Conservation (phyloP, 345 rosid species). For the Cardamine resedifolia region DNA sequence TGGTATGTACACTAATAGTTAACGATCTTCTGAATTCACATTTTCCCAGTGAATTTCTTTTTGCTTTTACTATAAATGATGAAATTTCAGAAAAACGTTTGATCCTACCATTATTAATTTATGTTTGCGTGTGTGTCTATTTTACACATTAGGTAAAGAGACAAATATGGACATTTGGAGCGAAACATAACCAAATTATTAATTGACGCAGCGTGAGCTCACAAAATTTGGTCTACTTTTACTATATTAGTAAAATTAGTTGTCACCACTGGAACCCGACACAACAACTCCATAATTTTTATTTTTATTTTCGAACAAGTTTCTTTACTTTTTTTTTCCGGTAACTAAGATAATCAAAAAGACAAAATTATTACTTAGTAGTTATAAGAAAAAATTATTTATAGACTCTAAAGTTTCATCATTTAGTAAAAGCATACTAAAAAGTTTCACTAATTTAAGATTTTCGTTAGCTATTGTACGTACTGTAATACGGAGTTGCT, state of each 20-base stretch:
- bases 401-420: not conserved
- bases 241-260: slow-evolving; percentile 19
- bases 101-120: not conserved
- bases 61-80: not conserved
- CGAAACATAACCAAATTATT: slow-evolving; percentile 17
- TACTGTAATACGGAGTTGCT: not conserved
- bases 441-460: not conserved
- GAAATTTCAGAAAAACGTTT: not conserved
- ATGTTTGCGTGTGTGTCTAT: not conserved
- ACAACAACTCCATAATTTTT: not conserved
- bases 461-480: not conserved
- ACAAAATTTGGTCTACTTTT: slow-evolving; percentile 13
- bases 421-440: not conserved
- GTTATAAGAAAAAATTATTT: too few relatives aligned
- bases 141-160: slow-evolving; percentile 7
- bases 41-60: not conserved
- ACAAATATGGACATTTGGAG: slow-evolving; percentile 22
- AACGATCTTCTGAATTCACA: not conserved
- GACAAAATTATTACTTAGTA: not conserved
- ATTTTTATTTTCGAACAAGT: not conserved
- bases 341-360: not conserved
- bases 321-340: not conserved
- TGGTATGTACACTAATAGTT: not conserved
- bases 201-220: not conserved
- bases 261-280: slow-evolving; percentile 27